Base-by-base conservation (phyloP, 106 monocot genomes). In the Chionographis japonica region DNA sequence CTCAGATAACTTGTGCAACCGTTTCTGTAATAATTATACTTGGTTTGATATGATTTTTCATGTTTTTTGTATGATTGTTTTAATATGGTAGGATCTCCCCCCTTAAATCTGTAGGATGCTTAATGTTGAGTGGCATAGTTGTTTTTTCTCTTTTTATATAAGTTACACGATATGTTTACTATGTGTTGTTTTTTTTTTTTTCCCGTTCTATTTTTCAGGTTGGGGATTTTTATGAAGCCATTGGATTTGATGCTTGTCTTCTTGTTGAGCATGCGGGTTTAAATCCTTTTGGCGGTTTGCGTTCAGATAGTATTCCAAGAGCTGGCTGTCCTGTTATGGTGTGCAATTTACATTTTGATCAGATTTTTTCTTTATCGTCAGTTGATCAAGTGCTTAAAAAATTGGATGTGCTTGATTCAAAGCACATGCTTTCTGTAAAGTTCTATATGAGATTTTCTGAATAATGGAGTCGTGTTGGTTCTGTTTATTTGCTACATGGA, bases 171-270 rank as follows among this genome's bases (percentile, higher is more conserved):
- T 57, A 40, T 7, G 8, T 20, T 50, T 14, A n/a, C 55, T 10
- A 19, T 52, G 14, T 39, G 38, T 72, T 70, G 60, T 10, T 14
- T 43, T 27, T 27, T 27, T 27, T 27, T 27, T 27, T 27, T n/a
- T n/a, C n/a, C 27, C 27, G 27, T 27, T 27, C 27, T 27, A 27
- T 27, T 27, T 70, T 68, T 58, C 66, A 98, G 98, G 93, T 98
- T 77, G 98, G 98, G 2, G 98, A 98, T n/a, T 98, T 98, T 65
- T 98, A 98, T 71, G 98, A 98, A 72, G 98, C 90, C 19, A 60
- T 98, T 75, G 98, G 98, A 58, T 90, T 98, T 87, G 98, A 98
- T 90, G 98, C 98, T 42, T 98, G 98, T 75, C 54, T 98, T 81
- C 89, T 98, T 69, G 98, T 98, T 64, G 98, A 98, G 67, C 65